Conservation (phyloP, 2,329 filamentous ascomycete genomes). For the Plectosphaerella sp. region DNA sequence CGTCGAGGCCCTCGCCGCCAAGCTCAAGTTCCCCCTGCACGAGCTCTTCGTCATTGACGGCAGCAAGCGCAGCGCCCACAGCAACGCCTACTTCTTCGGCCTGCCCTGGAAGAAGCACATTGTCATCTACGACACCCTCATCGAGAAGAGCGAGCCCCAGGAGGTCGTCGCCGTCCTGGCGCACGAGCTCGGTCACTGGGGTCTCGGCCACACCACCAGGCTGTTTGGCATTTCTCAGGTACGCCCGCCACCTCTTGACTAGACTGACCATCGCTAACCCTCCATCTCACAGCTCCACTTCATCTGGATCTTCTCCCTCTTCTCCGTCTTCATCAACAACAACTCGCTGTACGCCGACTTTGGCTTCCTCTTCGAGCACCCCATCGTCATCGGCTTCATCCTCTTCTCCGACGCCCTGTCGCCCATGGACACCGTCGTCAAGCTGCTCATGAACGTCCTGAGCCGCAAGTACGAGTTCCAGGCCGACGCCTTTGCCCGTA, state of each 20-base stretch:
- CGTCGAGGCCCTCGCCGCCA: slow-evolving; percentile 78
- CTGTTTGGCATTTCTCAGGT: slow-evolving; percentile 84
- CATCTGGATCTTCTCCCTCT: slow-evolving; percentile 94
- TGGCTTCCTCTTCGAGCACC: slow-evolving; percentile 76
- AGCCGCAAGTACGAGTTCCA: slow-evolving; percentile 95
- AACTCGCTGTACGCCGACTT: slow-evolving; percentile 84
- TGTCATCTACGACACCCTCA: slow-evolving; percentile 96
- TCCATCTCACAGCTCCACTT: slow-evolving; percentile 65
- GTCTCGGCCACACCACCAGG: slow-evolving; percentile 87
- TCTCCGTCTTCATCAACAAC: slow-evolving; percentile 98
- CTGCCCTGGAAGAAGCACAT: slow-evolving; percentile 99
- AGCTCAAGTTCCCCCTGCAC: slow-evolving; percentile 84
- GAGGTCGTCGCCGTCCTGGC: slow-evolving; percentile 94
- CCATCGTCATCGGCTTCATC: slow-evolving; percentile 95
- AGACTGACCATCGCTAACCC: neutral
- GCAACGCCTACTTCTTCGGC: slow-evolving; percentile 93
- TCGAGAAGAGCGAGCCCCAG: slow-evolving; percentile 87
- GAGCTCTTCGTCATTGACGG: slow-evolving; percentile 94
- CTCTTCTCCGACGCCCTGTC: slow-evolving; percentile 95
- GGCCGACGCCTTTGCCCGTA: slow-evolving; percentile 84
- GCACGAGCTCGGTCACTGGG: slow-evolving; percentile 97
- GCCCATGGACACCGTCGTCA: slow-evolving; percentile 91
- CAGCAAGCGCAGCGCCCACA: slow-evolving; percentile 81
- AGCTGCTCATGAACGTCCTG: slow-evolving; percentile 92
- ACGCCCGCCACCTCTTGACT: slow-evolving; percentile 16